A percentile compares a stretch with the other conserved stretches of the same genome.
Conservation (phyloP, 345 rosid genomes). For the Populus euphratica region DNA sequence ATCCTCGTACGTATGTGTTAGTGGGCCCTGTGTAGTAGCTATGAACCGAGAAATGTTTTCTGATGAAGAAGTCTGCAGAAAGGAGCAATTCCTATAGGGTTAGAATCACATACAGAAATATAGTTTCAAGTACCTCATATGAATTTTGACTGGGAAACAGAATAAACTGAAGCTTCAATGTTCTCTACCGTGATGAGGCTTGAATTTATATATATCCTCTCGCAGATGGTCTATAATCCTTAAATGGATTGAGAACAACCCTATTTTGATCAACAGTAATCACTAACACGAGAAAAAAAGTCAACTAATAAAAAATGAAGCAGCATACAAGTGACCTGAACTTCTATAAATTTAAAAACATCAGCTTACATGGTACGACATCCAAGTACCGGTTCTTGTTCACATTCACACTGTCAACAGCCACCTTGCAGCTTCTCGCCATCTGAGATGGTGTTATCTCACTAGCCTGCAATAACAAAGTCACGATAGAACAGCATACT, state of each 20-base stretch:
- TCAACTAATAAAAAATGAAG: background rate
- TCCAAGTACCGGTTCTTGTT: slow-evolving; percentile 73
- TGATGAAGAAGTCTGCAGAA: slow-evolving; percentile 56
- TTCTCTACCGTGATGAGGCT: slow-evolving; percentile 63
- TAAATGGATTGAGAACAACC: slow-evolving; percentile 63
- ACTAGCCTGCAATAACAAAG: slow-evolving; percentile 36
- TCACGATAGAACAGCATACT: background rate
- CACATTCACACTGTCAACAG: slow-evolving; percentile 45
- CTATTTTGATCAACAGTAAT: slow-evolving; percentile 66
- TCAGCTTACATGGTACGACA: slow-evolving; percentile 68
- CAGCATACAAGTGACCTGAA: background rate
- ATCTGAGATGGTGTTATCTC: slow-evolving; percentile 51
- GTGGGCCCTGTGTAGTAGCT: slow-evolving; percentile 81
- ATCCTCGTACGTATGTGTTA: slow-evolving; percentile 70
- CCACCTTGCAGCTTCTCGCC: slow-evolving; percentile 50
- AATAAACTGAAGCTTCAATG: background rate
- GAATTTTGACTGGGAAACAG: background rate
- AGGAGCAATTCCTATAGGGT: slow-evolving; percentile 1
- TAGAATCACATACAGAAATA: background rate
- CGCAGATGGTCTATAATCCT: slow-evolving; percentile 59
- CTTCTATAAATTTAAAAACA: background rate
- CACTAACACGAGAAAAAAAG: slow-evolving; percentile 1
- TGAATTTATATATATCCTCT: slow-evolving; percentile 73
- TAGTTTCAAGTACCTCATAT: background rate
- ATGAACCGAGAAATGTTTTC: slow-evolving; percentile 67